Conservation (phyloP, 345 rosid genomes). For the Litchi chinensis region DNA sequence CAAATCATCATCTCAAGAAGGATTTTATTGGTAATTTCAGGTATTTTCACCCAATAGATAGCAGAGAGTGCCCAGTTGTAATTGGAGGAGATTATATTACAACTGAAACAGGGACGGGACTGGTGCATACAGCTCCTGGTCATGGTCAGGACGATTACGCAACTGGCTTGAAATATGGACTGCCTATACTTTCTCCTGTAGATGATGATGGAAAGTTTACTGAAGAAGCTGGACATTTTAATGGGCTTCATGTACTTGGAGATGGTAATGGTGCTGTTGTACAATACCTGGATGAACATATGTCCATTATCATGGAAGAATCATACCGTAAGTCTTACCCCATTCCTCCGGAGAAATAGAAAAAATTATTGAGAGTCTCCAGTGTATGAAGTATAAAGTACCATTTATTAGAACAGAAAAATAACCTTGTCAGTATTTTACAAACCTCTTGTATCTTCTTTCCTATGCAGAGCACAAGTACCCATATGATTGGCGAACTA, state of each 20-base stretch:
- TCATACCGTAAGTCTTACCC: conserved; percentile 61
- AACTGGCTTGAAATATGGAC: conserved; percentile 85
- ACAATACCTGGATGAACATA: conserved; percentile 68
- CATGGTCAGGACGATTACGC: conserved; percentile 97
- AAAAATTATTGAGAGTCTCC: conserved; percentile 3
- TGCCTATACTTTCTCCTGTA: conserved; percentile 80
- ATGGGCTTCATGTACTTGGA: conserved; percentile 92
- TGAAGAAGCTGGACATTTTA: conserved; percentile 83
- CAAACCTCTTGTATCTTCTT: conserved; percentile 22
- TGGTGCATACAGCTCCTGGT: conserved; percentile 99
- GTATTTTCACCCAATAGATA: conserved; percentile 77
- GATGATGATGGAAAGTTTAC: conserved; percentile 92
- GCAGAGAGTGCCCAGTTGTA: conserved; percentile 78
- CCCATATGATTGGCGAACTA: conserved; percentile 98
- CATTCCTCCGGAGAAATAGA: conserved; percentile 17
- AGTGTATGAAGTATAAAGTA: conserved; percentile 6
- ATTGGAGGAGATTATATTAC: conserved; percentile 95
- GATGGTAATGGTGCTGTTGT: conserved; percentile 89
- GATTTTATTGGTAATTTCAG: conserved; percentile 39
- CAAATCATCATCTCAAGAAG: neutral
- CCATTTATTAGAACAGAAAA: neutral
- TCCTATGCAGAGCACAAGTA: conserved; percentile 75
- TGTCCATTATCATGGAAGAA: conserved; percentile 80
- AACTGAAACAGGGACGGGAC: conserved; percentile 97
- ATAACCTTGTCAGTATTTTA: conserved; percentile 10